Evolutionary conservation across 106 monocot species (phyloP), one percentile per base, ranked within the genome.

Genomic region (Dactylorhiza incarnata): DNA sequence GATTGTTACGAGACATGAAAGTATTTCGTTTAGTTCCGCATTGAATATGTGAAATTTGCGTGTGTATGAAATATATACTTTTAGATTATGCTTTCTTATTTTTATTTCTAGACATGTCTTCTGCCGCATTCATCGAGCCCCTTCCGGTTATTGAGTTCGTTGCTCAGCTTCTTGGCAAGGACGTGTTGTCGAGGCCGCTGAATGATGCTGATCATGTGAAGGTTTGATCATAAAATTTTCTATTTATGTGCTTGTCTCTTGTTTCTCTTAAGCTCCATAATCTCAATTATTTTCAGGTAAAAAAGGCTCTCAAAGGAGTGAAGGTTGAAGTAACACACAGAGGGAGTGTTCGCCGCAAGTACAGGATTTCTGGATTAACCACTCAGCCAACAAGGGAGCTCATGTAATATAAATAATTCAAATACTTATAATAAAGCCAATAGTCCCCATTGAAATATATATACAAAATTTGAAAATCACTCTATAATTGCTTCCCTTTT

Each of bases 171-270:
- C 82, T 95, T 10, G 84, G 82, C 43, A 87, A 83, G 71, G 97
- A 99, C 80, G 86, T 91, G 49, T 83, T 81, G 19, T 74, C 84
- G 7, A 89, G 87, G 67, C 89, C 85, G 29, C 74, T 95, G 6
- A 86, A 89, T 84, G 91, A 95, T 82, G 78, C 94, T 80, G 94
- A 95, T 58, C 89, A 87, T 83, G 89, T 95, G 58, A 95, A 95
- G 91, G 94, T 95, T 10, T 82, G 61, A 8, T 59, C 44, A 11
- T 77, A 9, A 43, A 43, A 69, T 45, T 45, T 69, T 43, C 29
- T 69, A 5, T 5, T 69, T 7, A 69, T 43, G 52, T 73, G 5
- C 48, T 48, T 46, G 37, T 43, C 25, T 1, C 51, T 81, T 29
- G n/a, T 48, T 19, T 47, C 47, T 46, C 9, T 29, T 72, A 72